A percentile compares a stretch with the other conserved stretches of the same genome.
Evolutionary conservation across 148 eudicot genomes (phyloP).

Genomic region (Persicaria maculosa): DNA sequence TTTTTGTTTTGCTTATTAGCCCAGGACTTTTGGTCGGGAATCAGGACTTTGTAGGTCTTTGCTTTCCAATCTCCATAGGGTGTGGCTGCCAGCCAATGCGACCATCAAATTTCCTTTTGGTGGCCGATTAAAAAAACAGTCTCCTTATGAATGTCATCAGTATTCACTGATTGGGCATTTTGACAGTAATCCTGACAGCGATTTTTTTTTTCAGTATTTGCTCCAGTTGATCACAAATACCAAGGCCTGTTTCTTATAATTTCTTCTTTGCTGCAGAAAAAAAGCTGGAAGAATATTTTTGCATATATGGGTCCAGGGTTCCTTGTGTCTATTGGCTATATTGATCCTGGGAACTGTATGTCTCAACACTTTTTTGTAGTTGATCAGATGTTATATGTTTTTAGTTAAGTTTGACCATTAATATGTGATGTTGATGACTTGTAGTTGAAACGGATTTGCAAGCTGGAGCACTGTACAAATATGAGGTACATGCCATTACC

Average conservation of each 20-base stretch:
- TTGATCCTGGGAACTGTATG: slow-evolving; percentile 98
- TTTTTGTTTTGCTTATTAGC: too few species aligned
- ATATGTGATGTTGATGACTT: slow-evolving; percentile 15
- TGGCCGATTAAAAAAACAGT: neutral
- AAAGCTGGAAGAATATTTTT: slow-evolving; percentile 89
- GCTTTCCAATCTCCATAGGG: too few species aligned
- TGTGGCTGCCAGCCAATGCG: too few species aligned
- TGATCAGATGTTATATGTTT: neutral
- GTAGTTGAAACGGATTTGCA: slow-evolving; percentile 95
- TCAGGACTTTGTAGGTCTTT: too few species aligned
- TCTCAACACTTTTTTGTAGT: slow-evolving; percentile 4
- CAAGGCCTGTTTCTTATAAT: neutral
- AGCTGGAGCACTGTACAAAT: slow-evolving; percentile 82
- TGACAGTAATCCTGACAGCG: neutral
- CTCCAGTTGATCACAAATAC: neutral
- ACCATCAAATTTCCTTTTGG: neutral
- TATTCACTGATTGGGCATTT: neutral
- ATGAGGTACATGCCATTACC: slow-evolving; percentile 49
- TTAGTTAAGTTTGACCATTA: slow-evolving; percentile 9
- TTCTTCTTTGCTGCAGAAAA: slow-evolving; percentile 40
- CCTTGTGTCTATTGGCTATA: slow-evolving; percentile 91
- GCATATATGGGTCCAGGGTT: slow-evolving; percentile 92
- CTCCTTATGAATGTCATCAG: neutral
- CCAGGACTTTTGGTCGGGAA: too few species aligned
- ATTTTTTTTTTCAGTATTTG: too few species aligned